A percentile compares a stretch with the other conserved stretches of the same genome.
These are phyloP conservation scores for Trypanosoma theileri DNA, from an alignment of 208 protist genomes.

Conservation along the genomic window DNA sequence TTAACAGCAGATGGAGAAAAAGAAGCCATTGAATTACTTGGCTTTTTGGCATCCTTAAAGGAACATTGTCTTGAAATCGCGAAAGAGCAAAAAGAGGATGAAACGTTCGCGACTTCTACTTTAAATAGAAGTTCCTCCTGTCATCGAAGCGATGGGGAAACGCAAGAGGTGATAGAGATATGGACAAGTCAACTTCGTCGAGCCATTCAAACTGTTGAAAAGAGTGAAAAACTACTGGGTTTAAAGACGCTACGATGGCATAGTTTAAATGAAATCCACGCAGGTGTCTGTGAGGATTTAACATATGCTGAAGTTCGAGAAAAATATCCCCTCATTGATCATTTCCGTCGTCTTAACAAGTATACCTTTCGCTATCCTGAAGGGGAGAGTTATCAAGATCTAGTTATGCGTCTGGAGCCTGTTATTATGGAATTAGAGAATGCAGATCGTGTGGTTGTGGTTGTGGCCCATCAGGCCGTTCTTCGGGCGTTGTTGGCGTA, in stretches of 20 bases:
- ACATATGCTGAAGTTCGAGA: conserved; percentile 78
- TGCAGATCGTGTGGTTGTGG: conserved; percentile 73
- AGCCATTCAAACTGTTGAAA: conserved; percentile 82
- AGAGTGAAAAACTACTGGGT: conserved; percentile 54
- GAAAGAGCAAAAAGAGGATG: neutral
- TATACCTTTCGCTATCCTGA: conserved; percentile 89
- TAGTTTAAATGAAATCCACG: conserved; percentile 89
- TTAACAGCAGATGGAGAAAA: conserved; percentile 74
- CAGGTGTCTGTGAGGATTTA: conserved; percentile 85
- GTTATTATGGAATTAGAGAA: conserved; percentile 93
- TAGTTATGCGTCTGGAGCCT: conserved; percentile 83
- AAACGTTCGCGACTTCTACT: neutral
- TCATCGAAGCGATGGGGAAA: neutral
- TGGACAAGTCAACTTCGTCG: conserved; percentile 87
- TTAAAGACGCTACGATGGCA: conserved; percentile 83
- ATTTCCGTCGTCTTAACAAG: conserved; percentile 77
- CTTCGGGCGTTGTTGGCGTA: conserved; percentile 85
- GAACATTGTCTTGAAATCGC: neutral
- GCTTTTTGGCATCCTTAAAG: conserved; percentile 71
- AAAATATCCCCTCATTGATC: conserved; percentile 74
- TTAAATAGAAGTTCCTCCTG: neutral
- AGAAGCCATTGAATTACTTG: conserved; percentile 61
- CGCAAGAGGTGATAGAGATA: conserved; percentile 45
- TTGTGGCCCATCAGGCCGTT: conserved; percentile 86
- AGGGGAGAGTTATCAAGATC: conserved; percentile 90